Evolutionary conservation across 176 grass and related monocot genomes (phyloP), one percentile per base, ranked within the genome.

Genomic region (Neostapfia colusana): DNA sequence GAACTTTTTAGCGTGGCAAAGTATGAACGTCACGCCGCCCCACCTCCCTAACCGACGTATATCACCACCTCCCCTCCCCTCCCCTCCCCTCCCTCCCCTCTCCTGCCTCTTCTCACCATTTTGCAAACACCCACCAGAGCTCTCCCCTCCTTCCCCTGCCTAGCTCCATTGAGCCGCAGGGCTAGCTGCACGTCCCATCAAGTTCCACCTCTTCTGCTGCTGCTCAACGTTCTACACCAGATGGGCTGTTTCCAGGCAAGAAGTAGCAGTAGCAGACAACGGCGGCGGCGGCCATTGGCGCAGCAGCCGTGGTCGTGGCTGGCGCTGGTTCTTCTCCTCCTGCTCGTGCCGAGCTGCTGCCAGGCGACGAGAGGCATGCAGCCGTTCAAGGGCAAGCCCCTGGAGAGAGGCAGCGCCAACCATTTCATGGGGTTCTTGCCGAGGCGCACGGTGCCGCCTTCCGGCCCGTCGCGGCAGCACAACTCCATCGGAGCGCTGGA

Each of bases 381-480:
- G n/a, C 69, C 85, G 21, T 90, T 92, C 84, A 86, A 79, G 57
- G 79, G 75, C 0, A 83, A 48, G 71, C 93, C 89, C 0, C 28
- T 92, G 82, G 79, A 57, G 9, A 67, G 48, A 16, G 85, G 75
- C 67, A 73, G 58, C 56, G 77, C 93, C 34, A 86, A 84, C 70
- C 85, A 88, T 41, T 89, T 93, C 84, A 55, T 89, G 11, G 90
- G 90, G 36, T 97, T 90, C 77, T 73, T 97, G 72, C 90, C 93
- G 11, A 78, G 88, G 56, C 73, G 62, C 7, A 13, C 53, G 10
- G 24, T 93, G 53, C 90, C 88, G 60, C 90, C 88, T 46, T 97
- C 93, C 0, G 93, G 88, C 10, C 90, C 93, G 15, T 97, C 93
- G 0, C 76, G 80, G 85, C 90, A 89, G 81, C 93, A 97, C 84